These are phyloP conservation scores for Candida bentonensis DNA, from an alignment of 805 yeast genomes.

Conservation along the genomic window DNA sequence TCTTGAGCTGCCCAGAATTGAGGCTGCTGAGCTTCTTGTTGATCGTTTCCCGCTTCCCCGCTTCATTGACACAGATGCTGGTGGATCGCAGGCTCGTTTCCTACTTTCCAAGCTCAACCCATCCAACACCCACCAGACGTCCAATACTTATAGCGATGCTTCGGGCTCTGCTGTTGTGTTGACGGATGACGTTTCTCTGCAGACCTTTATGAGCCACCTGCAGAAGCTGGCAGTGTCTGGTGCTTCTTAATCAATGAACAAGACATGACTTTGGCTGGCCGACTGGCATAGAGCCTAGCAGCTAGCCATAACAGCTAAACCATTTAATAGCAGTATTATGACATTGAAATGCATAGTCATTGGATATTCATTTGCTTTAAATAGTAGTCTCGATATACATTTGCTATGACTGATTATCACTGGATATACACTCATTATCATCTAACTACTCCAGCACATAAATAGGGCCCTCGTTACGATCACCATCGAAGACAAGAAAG, in stretches of 20 bases:
- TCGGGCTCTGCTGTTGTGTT: conserved; percentile 65
- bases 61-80: conserved; percentile 93
- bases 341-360: too few species aligned
- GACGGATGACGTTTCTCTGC: conserved; percentile 92
- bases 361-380: too few species aligned
- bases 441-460: conserved; percentile 28
- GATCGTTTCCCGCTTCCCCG: conserved; percentile 97
- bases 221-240: conserved; percentile 74
- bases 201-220: conserved; percentile 88
- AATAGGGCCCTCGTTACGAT: conserved; percentile 61
- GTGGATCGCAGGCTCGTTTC: conserved; percentile 97
- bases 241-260: conserved; percentile 3
- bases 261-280: too few species aligned
- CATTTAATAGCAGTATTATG: too few species aligned
- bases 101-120: conserved; percentile 91
- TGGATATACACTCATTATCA: too few species aligned
- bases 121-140: conserved; percentile 63
- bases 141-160: conserved; percentile 32
- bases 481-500: conserved; percentile 62
- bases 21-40: conserved; percentile 79
- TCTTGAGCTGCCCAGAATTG: conserved; percentile 78
- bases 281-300: too few species aligned
- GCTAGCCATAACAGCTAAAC: too few species aligned
- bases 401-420: too few species aligned
- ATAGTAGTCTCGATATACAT: too few species aligned